Evolutionary conservation across 306 rosid species (phyloP), one percentile per base, ranked within the genome.

Genomic region (Rubus idaeus): DNA sequence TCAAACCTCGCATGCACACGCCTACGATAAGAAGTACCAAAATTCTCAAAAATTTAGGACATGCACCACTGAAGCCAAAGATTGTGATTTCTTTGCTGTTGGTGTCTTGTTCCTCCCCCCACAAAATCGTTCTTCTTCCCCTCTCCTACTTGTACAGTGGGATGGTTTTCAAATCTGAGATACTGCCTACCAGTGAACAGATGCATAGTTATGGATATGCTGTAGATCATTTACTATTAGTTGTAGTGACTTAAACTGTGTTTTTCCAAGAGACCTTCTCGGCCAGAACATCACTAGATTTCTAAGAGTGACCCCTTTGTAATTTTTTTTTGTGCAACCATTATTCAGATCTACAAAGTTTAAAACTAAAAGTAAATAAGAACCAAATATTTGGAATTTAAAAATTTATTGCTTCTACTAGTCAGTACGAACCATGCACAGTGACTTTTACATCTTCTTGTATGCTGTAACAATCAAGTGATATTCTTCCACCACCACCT

Each of bases 401-500:
- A 74, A 47, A 41, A 16, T 21, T 63, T 58, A 44, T 65, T 45
- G 75, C 61, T 68, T 61, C 76, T 58, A 78, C 18, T 47, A 82
- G 81, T 49, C 35, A 82, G 76, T 77, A 80, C 88, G 66, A 87
- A 95, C 98, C 98, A 76, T 85, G 97, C 67, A 86, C 93, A 64
- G 97, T 88, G 79, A 95, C 87, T 70, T 79, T 88, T 56, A 95
- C 86, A 82, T 92, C 97, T 84, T 95, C 98, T 84, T 95, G 98
- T 81, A 92, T 92, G 91, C 96, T 88, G 89, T 95, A 95, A 82
- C 98, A 92, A 77, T 90, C 96, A 75, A 95, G 93, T 69, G 98
- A 95, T 76, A 95, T 87, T 87, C 98, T 92, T 84, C 98, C 98
- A 71, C 98, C 98, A 14, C 98, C 98, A 41, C 98, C 98, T 72